Evolutionary conservation across 2,329 filamentous ascomycete species (phyloP), one percentile per base, ranked within the genome.

Genomic region (Fusarium illudens): DNA sequence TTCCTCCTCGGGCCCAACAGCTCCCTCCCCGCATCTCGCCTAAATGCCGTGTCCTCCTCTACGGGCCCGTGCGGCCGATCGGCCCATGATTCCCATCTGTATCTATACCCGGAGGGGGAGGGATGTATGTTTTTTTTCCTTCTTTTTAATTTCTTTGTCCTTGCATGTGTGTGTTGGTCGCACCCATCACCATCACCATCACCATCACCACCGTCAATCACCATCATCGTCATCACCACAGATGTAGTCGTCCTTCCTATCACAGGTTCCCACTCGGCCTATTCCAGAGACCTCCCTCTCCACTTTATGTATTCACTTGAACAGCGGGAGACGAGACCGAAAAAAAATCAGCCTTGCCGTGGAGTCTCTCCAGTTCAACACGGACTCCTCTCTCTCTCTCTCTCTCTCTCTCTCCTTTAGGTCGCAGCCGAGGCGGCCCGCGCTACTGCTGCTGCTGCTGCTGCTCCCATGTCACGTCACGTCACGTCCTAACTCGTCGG

Each of bases 41-140:
- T 65, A 50, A 62, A 62, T 68, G 65, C 65, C 65, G 56, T 62
- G 48, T 65, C 61, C 48, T 66, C 39, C 58, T 49, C n/a, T 42
- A 53, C 56, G 48, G 64, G 52, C 27, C n/a, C 39, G 27, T 36
- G 49, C 55, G 64, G 60, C 51, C 20, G 27, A 48, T 36, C 33
- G 50, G 39, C 39, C 20, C 50, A 67, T 25, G 53, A 10, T 50
- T 32, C 27, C 7, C 37, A 44, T 56, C 33, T 58, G 44, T 57
- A 50, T 30, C 32, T 58, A 39, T 50, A 51, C 39, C 54, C 44
- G 42, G 42, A n/a, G n/a, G n/a, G n/a, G n/a, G n/a, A n/a, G n/a
- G n/a, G n/a, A n/a, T n/a, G n/a, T n/a, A n/a, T n/a, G n/a, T n/a
- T 20, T 11, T 22, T 37, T 19, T 37, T 22, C n/a, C n/a, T 12